Evolutionary conservation across 208 protist species (phyloP), one percentile per base, ranked within the genome.

Genomic region (Acanthamoeba royreba): DNA sequence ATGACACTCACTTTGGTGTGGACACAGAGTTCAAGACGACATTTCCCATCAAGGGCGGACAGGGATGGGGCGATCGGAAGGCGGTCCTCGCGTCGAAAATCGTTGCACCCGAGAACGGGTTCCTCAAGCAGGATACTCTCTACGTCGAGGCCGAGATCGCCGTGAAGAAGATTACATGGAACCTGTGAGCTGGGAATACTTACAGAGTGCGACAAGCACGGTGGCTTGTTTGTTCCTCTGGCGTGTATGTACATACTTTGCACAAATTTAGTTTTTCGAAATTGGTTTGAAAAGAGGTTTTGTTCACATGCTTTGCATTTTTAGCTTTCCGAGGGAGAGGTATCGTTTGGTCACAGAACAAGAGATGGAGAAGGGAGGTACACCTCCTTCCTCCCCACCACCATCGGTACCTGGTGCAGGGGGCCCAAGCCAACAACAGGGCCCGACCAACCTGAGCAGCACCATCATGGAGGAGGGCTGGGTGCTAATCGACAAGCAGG

Each of bases 51-150:
- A 91, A 93, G 31, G 74, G 53, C 38, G 94, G 94, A 13, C 49
- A 79, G 28, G 94, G 94, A 17, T 95, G 94, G 94, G 94, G 94
- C 47, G 94, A 95, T 38, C 28, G 94, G 13, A 93, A 90, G 31
- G 88, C 88, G 38, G 89, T 95, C 13, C 49, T 89, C 31, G 81
- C 81, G 22, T 89, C 81, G 31, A 77, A 87, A 38, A 79, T 55
- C 13, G n/a, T 43, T 19, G 52, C 47, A n/a, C n/a, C n/a, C 19
- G 94, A 95, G 40, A 91, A 90, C 33, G 94, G 94, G 22, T 95
- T 91, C 77, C 92, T 95, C 38, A 95, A 95, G 66, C 90, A 95
- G 40, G 88, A 95, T 79, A 89, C 86, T 19, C 63, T 95, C 4
- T 85, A 94, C 33, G 72, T 95, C 1, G 79, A 69, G 28, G 53